These are phyloP conservation scores for Climacium dendroides DNA, from an alignment of 225 moss, liverwort and hornwort genomes.

Conservation along the genomic window DNA sequence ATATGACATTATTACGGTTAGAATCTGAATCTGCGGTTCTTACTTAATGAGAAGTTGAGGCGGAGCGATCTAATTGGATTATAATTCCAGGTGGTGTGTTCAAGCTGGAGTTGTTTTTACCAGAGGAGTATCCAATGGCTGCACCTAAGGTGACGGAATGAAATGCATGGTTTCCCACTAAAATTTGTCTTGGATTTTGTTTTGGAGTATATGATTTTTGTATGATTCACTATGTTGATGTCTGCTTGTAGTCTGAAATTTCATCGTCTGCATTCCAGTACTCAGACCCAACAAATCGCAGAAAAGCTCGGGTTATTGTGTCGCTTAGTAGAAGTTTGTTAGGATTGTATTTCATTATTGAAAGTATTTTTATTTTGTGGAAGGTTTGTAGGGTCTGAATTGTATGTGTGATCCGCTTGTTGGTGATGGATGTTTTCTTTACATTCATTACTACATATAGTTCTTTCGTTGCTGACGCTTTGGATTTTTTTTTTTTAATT, in stretches of 20 bases:
- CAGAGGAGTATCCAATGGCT: constrained; percentile 97
- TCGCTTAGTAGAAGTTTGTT: too few species aligned
- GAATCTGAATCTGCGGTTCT: neutral
- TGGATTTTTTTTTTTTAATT: too few species aligned
- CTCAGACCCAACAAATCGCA: neutral
- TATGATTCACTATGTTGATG: neutral
- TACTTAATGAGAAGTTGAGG: neutral
- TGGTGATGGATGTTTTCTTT: neutral
- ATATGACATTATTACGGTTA: too few species aligned
- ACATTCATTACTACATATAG: neutral
- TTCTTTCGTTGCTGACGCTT: neutral
- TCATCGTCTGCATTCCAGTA: neutral
- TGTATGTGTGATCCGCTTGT: neutral
- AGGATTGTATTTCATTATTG: neutral
- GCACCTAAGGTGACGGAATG: constrained; percentile 54
- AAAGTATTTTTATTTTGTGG: neutral
- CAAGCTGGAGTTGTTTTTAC: constrained; percentile 93
- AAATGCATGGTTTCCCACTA: neutral
- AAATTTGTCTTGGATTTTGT: neutral
- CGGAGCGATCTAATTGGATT: neutral
- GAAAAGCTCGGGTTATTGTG: neutral
- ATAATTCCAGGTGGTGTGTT: constrained; percentile 60
- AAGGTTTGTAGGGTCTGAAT: neutral
- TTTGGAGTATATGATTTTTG: neutral
- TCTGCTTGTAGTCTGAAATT: neutral